Base-by-base conservation (phyloP, 805 yeast genomes). In the Candida silvatica region DNA sequence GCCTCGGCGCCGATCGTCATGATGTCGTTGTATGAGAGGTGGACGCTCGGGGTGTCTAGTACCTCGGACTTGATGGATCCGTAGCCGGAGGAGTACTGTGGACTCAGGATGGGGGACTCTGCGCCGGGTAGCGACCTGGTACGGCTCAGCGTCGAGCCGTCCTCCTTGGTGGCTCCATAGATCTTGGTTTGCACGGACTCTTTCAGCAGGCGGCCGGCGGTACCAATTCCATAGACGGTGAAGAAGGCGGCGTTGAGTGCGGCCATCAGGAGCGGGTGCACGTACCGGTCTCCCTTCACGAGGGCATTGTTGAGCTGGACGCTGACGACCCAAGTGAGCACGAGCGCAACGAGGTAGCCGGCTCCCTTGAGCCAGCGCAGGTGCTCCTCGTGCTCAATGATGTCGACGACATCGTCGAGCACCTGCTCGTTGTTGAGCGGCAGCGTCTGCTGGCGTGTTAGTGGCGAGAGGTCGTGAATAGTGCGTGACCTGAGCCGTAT, bases 211-310 rank as follows among this genome's bases (percentile, higher is more conserved):
- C 27, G 32, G 12, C 34, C 6, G 6, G 32, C 42, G 29, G 65
- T 66, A 3, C 71, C 72, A 4, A 66, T 17, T 3, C 69, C 63
- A 42, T 70, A 68, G n/a, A 71, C 41, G 27, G 51, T 40, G 37
- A 71, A 72, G 31, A 68, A 65, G 2, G 65, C 49, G 1, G 77
- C 77, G n/a, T 69, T 64, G 25, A 69, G 43, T 27, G 65, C 61
- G 1, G 75, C 59, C 32, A 69, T 58, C 42, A 72, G 53, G 25
- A 64, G 49, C 4, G 79, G 78, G 39, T 71, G 74, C 24, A 56
- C 60, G 44, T 64, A 72, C 9, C 60, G 62, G 17, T 61, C 68
- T 20, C 65, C 66, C 39, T 72, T 72, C 39, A 71, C 51, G n/a
- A 69, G 66, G 4, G 56, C 47, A 40, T 69, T 72, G 30, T 68